Conservation (phyloP, 164 flowering plant species). For the Berberis vulgaris region DNA sequence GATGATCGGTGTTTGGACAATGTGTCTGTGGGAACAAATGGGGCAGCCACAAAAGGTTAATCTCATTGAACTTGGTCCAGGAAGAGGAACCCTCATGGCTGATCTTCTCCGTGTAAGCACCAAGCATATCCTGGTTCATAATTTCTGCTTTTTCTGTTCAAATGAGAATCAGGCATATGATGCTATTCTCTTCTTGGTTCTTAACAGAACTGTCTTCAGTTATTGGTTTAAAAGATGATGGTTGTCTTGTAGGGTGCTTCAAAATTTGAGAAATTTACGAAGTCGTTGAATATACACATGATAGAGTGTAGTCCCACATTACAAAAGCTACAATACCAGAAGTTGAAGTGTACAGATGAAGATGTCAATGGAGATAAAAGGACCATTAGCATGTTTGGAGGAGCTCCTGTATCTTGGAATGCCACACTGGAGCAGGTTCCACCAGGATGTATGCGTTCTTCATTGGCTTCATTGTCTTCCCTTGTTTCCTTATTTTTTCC, state of each 20-base stretch:
- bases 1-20: slow-evolving; percentile 95
- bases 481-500: too few relatives aligned
- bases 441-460: slow-evolving; percentile 56
- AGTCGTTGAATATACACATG: slow-evolving; percentile 68
- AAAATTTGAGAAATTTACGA: slow-evolving; percentile 67
- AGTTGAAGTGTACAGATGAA: slow-evolving; percentile 51
- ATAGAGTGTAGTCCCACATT: slow-evolving; percentile 92
- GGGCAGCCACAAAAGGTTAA: slow-evolving; percentile 74
- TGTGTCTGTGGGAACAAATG: slow-evolving; percentile 99
- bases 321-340: slow-evolving; percentile 60
- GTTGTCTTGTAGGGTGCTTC: slow-evolving; percentile 56
- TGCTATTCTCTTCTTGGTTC: not conserved
- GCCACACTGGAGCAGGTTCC: slow-evolving; percentile 84
- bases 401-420: slow-evolving; percentile 86
- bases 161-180: not conserved
- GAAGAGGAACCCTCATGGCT: slow-evolving; percentile 96
- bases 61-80: slow-evolving; percentile 93
- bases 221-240: too few relatives aligned
- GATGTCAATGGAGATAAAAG: slow-evolving; percentile 24
- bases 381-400: slow-evolving; percentile 45
- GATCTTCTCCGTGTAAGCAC: slow-evolving; percentile 86
- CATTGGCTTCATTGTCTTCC: not conserved
- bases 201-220: slow-evolving; percentile 5
- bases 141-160: not conserved
- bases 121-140: not conserved